phyloP scores from a whole-genome alignment of 345 rosid species.

The Populus euphratica region DNA sequence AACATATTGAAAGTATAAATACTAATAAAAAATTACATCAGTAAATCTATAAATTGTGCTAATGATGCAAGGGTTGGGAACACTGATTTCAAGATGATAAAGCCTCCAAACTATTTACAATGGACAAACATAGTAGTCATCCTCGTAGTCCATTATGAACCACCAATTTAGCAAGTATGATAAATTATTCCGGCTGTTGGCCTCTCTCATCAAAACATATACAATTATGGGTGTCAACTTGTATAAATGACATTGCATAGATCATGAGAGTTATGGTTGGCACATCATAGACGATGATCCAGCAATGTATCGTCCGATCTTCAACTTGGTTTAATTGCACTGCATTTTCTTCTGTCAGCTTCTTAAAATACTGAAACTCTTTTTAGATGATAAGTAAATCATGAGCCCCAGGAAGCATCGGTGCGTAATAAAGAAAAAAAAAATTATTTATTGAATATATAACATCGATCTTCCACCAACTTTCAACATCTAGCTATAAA shows the following conservation, averaged over 20 bases:
- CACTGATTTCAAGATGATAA: too few species aligned
- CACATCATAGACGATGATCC: background rate
- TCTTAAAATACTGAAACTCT: background rate
- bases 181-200: too few species aligned
- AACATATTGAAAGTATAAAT: too few species aligned
- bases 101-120: too few species aligned
- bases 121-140: too few species aligned
- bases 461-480: background rate
- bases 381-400: too few species aligned
- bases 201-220: too few species aligned
- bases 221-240: background rate
- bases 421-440: background rate
- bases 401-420: background rate
- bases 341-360: background rate
- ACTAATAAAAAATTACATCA: fast-evolving
- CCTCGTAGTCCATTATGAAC: too few species aligned
- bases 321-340: background rate
- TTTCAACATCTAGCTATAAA: conserved; percentile 1
- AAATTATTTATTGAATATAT: background rate
- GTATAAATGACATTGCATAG: too few species aligned
- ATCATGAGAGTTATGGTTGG: background rate
- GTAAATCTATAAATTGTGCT: too few species aligned
- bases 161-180: too few species aligned
- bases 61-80: too few species aligned
- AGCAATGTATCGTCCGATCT: background rate